Base-by-base conservation (phyloP, 306 rosid species). In the Astragalus glycyphyllos region DNA sequence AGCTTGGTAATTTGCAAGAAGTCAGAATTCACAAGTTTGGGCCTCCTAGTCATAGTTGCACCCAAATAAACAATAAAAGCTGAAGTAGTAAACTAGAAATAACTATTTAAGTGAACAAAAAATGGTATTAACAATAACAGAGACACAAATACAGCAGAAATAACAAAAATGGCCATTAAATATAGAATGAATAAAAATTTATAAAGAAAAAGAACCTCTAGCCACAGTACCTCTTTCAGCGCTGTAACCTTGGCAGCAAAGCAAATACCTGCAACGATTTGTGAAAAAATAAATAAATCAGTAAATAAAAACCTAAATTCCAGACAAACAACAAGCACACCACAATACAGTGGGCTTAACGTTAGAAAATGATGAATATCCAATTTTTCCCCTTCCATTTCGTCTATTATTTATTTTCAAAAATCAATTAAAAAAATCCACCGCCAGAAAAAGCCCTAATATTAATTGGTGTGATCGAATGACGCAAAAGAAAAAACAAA, bases 321-420 rank as follows among this genome's bases (percentile, higher is more conserved):
- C 62, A 46, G n/a, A 54, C 12, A 63, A 71, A 46, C 61, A 46
- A 13, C 48, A 63, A 35, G 12, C 71, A 54, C 60, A n/a, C 23
- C 58, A 58, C 20, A 74, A 63, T 11, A 44, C 66, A 58, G 23
- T 20, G 71, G 75, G 78, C 32, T 41, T 71, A 0, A 26, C 41
- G 7, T 16, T 16, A 34, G 12, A 34, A 65, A 72, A 72, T 2
- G 49, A 72, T 2, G 49, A 59, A 59, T 26, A 13, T 4, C 1
- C 8, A 14, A 4, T 29, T 16, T 37, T 58, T 38, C 12, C 1
- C 42, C 20, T 4, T 1, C n/a, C 37, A 5, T 41, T 41, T 29
- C 32, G 34, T 8, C 10, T 12, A 44, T 35, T 14, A 23, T 23
- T 2, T 29, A 56, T 44, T 71, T 38, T 8, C 11, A 12, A 6